Conservation (phyloP, 768 basidiomycete species). For the Kwoniella sp. region DNA sequence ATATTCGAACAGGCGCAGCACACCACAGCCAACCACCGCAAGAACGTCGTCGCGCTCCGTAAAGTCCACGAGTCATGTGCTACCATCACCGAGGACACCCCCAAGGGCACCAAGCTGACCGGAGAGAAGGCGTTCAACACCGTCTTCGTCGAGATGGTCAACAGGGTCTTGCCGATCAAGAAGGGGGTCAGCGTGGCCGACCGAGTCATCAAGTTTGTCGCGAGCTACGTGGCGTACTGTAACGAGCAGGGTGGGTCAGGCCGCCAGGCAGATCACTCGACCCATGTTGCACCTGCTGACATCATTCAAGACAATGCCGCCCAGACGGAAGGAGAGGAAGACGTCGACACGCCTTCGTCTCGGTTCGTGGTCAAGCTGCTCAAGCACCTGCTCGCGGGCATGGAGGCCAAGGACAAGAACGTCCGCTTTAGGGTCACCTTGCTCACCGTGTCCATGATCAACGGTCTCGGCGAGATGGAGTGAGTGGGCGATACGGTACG, state of each 20-base stretch:
- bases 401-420: slow-evolving; percentile 78
- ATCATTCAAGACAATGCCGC: slow-evolving; percentile 49
- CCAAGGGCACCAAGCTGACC: slow-evolving; percentile 57
- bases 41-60: slow-evolving; percentile 77
- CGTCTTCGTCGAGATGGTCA: slow-evolving; percentile 60
- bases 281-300: not conserved
- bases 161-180: slow-evolving; percentile 65
- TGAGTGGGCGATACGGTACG: slow-evolving; percentile 56
- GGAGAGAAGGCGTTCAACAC: slow-evolving; percentile 77
- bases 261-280: not conserved
- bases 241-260: slow-evolving; percentile 65
- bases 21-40: slow-evolving; percentile 74
- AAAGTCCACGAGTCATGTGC: slow-evolving; percentile 71
- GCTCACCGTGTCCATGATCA: slow-evolving; percentile 72
- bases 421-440: slow-evolving; percentile 76
- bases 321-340: slow-evolving; percentile 54
- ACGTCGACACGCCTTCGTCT: slow-evolving; percentile 64
- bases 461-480: slow-evolving; percentile 79
- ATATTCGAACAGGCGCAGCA: slow-evolving; percentile 78
- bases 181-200: slow-evolving; percentile 75
- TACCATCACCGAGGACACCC: slow-evolving; percentile 47
- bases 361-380: slow-evolving; percentile 67
- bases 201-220: slow-evolving; percentile 73
- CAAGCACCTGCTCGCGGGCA: slow-evolving; percentile 70
- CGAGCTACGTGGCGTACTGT: slow-evolving; percentile 68